Evolutionary conservation across 768 basidiomycete species (phyloP), one percentile per base, ranked within the genome.

Genomic region (Agrocybe praecox): DNA sequence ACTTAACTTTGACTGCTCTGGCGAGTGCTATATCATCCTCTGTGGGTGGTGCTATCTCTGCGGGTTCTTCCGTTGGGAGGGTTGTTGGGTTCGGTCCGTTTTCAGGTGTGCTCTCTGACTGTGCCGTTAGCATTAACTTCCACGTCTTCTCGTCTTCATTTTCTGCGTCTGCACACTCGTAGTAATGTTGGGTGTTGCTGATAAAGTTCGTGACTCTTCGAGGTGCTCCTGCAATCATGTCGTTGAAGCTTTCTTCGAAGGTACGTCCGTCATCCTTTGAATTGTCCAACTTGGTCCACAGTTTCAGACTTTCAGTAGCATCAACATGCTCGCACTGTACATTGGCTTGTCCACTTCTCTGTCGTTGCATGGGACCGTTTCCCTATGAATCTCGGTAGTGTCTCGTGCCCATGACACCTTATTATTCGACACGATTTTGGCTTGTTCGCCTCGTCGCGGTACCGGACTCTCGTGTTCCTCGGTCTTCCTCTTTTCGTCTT

Each of bases 241-340:
- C 23, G 17, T 49, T 21, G 22, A 69, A 74, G 0, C 65, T 66
- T 0, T 52, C 48, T 15, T 61, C 26, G 34, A 10, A 52, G 33
- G 0, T 21, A 2, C 0, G 14, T 5, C 0, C n/a, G n/a, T n/a
- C n/a, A n/a, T n/a, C 3, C 6, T 43, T 67, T 71, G 2, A 76
- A 55, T 5, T 76, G 70, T 0, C 33, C 10, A 0, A 72, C 0
- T 36, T 10, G 11, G 58, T 21, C 78, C 75, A 79, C 5, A 74
- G 78, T 46, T 69, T 69, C n/a, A n/a, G n/a, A n/a, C n/a, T n/a
- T n/a, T n/a, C 0, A 77, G 52, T 0, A 79, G 53, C 7, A 62
- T 9, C 0, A 79, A 62, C 59, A 77, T 73, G 0, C 44, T 58
- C 0, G 72, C 72, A n/a, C 53, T 62, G 26, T 75, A 72, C 61